These are phyloP conservation scores for Cucurbita maxima DNA, from an alignment of 306 rosid genomes.

Conservation along the genomic window DNA sequence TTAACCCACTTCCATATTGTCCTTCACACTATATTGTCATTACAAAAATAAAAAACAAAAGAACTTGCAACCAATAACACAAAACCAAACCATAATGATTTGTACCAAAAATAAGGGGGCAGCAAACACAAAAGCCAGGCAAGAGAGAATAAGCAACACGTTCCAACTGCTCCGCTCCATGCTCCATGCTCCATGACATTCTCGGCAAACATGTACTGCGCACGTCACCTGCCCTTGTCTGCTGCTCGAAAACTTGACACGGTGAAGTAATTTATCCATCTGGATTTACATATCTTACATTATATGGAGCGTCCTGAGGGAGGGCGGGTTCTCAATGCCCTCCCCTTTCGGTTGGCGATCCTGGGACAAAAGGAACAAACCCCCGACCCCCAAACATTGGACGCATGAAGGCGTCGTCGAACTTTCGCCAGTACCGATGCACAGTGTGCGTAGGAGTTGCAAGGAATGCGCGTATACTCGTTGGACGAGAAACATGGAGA, in stretches of 20 bases:
- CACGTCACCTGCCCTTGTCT: neutral
- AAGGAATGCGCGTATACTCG: constrained; percentile 58
- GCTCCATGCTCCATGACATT: neutral
- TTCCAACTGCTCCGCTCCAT: neutral
- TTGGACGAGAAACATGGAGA: constrained; percentile 23
- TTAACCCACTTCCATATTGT: neutral
- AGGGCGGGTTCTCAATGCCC: constrained; percentile 24
- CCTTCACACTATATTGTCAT: neutral
- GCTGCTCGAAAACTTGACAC: neutral
- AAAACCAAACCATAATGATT: neutral
- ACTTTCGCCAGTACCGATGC: constrained; percentile 78
- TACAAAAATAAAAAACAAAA: neutral
- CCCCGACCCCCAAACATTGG: constrained; percentile 96
- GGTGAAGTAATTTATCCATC: neutral
- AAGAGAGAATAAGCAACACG: neutral
- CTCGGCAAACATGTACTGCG: neutral
- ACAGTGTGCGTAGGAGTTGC: constrained; percentile 64
- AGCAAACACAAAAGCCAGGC: neutral
- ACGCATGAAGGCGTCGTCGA: constrained; percentile 80
- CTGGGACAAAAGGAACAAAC: constrained; percentile 62
- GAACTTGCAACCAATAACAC: neutral
- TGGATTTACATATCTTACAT: constrained; percentile 13
- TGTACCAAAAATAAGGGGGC: constrained; percentile 5
- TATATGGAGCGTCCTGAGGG: neutral
- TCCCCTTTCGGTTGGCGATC: constrained; percentile 36